Conservation (phyloP, 495 filamentous ascomycete species). For the Aspergillus carlsbadensis region DNA sequence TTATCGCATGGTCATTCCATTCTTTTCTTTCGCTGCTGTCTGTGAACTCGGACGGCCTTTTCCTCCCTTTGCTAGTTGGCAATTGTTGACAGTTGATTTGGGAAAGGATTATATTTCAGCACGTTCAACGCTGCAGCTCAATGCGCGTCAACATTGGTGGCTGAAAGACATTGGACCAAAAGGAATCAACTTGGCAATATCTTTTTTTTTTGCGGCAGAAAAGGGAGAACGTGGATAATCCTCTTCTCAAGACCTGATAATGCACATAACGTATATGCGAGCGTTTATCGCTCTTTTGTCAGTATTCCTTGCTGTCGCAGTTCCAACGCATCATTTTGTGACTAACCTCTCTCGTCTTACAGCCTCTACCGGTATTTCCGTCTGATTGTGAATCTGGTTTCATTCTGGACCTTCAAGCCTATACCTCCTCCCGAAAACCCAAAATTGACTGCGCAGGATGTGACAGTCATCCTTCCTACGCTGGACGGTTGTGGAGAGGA, state of each 20-base stretch:
- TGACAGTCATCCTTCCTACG: constrained; percentile 72
- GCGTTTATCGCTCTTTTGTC: constrained; percentile 49
- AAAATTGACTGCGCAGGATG: constrained; percentile 64
- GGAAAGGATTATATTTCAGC: not conserved
- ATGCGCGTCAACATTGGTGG: not conserved
- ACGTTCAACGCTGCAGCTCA: not conserved
- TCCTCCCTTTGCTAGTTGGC: constrained; percentile 13
- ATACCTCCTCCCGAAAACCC: constrained; percentile 62
- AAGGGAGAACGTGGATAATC: not conserved
- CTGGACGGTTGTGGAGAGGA: constrained; percentile 62
- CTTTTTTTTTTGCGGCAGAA: not conserved
- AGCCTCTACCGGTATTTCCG: constrained; percentile 65
- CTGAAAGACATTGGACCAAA: not conserved
- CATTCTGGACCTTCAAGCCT: constrained; percentile 64
- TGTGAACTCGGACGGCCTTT: constrained; percentile 4
- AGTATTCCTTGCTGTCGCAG: constrained; percentile 23
- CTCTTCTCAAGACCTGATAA: constrained; percentile 20
- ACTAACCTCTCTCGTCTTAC: constrained; percentile 15
- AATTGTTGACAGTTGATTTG: not conserved
- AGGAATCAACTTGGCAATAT: not conserved
- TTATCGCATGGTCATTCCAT: constrained; percentile 13
- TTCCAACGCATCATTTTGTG: not conserved
- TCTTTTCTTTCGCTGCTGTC: constrained; percentile 15
- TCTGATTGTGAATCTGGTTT: constrained; percentile 62
- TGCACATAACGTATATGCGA: constrained; percentile 48